Percentiles rank a stretch among this genome's conserved stretches.
These are phyloP conservation scores for Alopecurus myosuroides DNA, from an alignment of 176 grass and related monocot species.

Conservation along the genomic window DNA sequence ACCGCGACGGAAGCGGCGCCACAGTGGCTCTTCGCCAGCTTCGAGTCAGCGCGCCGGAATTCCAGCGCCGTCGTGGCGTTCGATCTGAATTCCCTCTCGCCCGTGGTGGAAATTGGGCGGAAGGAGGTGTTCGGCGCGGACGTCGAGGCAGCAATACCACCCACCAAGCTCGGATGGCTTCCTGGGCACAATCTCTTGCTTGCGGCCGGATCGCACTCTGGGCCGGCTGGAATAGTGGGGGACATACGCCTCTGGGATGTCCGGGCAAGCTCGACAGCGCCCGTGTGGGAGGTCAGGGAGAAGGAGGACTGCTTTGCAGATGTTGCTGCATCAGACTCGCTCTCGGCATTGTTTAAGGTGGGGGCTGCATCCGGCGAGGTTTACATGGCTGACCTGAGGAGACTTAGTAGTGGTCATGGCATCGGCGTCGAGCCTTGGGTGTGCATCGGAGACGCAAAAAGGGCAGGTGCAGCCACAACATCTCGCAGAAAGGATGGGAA, in stretches of 20 bases:
- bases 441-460: slow-evolving; percentile 41
- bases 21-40: slow-evolving; percentile 59
- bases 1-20: not conserved
- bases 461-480: not conserved
- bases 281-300: slow-evolving; percentile 61
- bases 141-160: slow-evolving; percentile 56
- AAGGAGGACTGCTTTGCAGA: slow-evolving; percentile 71
- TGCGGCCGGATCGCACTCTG: slow-evolving; percentile 66
- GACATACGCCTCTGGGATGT: slow-evolving; percentile 76
- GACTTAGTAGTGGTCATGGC: slow-evolving; percentile 33
- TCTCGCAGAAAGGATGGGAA: slow-evolving; percentile 57
- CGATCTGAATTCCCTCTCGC: slow-evolving; percentile 59
- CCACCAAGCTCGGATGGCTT: slow-evolving; percentile 69
- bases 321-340: slow-evolving; percentile 39
- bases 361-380: slow-evolving; percentile 64
- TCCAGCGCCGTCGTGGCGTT: slow-evolving; percentile 66
- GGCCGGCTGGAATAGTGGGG: slow-evolving; percentile 48
- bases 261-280: slow-evolving; percentile 32
- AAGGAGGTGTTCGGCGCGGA: slow-evolving; percentile 67
- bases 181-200: slow-evolving; percentile 51
- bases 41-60: slow-evolving; percentile 69
- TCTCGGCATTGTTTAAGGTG: slow-evolving; percentile 68
- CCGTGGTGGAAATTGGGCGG: slow-evolving; percentile 50
- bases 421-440: slow-evolving; percentile 41
- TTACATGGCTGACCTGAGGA: slow-evolving; percentile 83